Base-by-base conservation (phyloP, 441 rosid species). In the Jatropha podagrica region DNA sequence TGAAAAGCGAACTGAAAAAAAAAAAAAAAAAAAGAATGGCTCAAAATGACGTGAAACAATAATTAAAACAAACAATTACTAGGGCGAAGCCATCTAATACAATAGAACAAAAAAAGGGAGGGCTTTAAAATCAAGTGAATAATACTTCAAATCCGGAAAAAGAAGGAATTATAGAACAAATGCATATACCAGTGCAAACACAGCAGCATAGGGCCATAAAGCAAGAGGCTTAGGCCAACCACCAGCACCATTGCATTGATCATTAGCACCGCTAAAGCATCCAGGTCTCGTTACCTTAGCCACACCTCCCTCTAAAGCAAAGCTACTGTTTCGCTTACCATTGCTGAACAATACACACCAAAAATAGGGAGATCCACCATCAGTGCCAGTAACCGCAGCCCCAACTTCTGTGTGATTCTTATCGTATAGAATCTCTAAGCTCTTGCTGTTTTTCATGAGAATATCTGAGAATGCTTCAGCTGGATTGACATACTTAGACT, bases 311-410 rank as follows among this genome's bases (percentile, higher is more conserved):
- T 85, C 86, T 1, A 76, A 59, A 70, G 81, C 80, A 77, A 87
- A 89, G 86, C 96, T 89, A 51, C 86, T 77, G 65, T 88, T 89
- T 11, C 26, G 40, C 75, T 76, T 86, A 20, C 94, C 94, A 49
- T 80, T 88, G 81, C 96, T 88, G 84, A 91, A 89, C 83, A 91
- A 72, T 55, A 89, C 89, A 71, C 96, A 87, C 94, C 94, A 91
- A 83, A 91, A 91, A 69, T 84, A 88, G 26, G 92, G 92, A 67
- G 88, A 79, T 13, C 94, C 92, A 5, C 94, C 92, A 74, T 88
- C 89, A 8, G 80, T 82, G 48, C 92, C 90, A 5, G 79, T 80
- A 65, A 82, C 91, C 0, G 87, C 92, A 66, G 92, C 96, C 66
- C 96, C 92, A 0, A 86, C 85, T 78, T 89, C 94, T 0, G 96